Percentiles rank a stretch among this genome's conserved stretches.
Evolutionary conservation across 306 rosid species (phyloP).

Genomic region (Malus fusca): DNA sequence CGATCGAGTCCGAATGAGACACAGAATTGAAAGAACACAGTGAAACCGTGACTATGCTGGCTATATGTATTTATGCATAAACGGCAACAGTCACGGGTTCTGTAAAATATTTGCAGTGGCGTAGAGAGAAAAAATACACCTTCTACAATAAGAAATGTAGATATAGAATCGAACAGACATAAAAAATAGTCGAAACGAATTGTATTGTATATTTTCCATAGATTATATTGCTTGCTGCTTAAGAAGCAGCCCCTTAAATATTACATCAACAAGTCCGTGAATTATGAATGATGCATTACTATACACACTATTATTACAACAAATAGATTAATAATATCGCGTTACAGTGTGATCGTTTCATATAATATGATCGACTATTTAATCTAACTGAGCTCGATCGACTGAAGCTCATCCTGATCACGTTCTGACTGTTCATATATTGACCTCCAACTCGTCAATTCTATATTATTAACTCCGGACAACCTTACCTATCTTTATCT

Average conservation of each 20-base stretch:
- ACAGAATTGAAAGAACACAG: not conserved
- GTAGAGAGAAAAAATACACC: not conserved
- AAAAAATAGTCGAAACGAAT: not conserved
- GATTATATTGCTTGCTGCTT: no score
- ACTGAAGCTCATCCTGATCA: not conserved
- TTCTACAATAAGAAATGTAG: not conserved
- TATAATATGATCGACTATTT: not conserved
- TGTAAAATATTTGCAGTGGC: not conserved
- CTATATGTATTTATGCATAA: not conserved
- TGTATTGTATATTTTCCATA: not conserved
- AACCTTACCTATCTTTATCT: not conserved
- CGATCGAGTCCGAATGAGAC: not conserved
- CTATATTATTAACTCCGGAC: not conserved
- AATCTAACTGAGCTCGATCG: not conserved
- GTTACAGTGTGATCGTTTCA: no score
- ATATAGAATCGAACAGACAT: not conserved
- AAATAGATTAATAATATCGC: no score
- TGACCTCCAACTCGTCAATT: not conserved
- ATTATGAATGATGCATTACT: no score
- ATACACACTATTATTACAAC: no score
- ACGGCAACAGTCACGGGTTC: not conserved
- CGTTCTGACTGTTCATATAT: not conserved
- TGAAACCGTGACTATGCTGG: not conserved
- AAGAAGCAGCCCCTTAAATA: no score
- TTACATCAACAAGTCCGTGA: no score